These are phyloP conservation scores for Piper longum DNA, from an alignment of 164 flowering plant genomes.

Conservation along the genomic window DNA sequence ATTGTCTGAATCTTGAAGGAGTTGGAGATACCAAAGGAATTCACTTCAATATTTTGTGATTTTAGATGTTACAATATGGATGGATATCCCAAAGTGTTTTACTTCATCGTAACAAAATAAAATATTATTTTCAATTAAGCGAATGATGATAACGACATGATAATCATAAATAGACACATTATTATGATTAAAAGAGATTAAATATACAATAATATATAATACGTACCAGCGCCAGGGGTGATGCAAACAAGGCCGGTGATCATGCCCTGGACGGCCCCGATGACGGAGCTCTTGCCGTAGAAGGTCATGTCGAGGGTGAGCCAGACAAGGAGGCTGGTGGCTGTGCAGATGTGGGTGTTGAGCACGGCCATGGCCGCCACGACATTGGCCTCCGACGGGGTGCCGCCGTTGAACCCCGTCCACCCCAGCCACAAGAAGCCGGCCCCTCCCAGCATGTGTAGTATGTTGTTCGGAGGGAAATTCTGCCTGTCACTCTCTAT, in stretches of 20 bases:
- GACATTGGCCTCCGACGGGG: slow-evolving; percentile 7
- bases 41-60: too few species aligned
- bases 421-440: slow-evolving; percentile 14
- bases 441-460: slow-evolving; percentile 8
- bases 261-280: not conserved
- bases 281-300: slow-evolving; percentile 10
- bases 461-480: slow-evolving; percentile 11
- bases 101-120: too few species aligned
- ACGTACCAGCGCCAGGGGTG: not conserved
- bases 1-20: too few species aligned
- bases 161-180: too few species aligned
- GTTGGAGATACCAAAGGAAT: too few species aligned
- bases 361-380: slow-evolving; percentile 10
- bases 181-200: too few species aligned
- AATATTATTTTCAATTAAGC: too few species aligned
- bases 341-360: slow-evolving; percentile 8
- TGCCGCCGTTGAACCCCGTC: slow-evolving; percentile 12
- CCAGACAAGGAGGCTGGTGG: not conserved
- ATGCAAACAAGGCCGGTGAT: too few species aligned
- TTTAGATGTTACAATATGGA: too few species aligned
- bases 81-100: too few species aligned
- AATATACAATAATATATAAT: too few species aligned
- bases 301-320: slow-evolving; percentile 6
- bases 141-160: too few species aligned
- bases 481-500: slow-evolving; percentile 7